A percentile compares a stretch with the other conserved stretches of the same genome.
phyloP scores from a whole-genome alignment of 2,329 filamentous ascomycete species.

The Claviceps maximensis region DNA sequence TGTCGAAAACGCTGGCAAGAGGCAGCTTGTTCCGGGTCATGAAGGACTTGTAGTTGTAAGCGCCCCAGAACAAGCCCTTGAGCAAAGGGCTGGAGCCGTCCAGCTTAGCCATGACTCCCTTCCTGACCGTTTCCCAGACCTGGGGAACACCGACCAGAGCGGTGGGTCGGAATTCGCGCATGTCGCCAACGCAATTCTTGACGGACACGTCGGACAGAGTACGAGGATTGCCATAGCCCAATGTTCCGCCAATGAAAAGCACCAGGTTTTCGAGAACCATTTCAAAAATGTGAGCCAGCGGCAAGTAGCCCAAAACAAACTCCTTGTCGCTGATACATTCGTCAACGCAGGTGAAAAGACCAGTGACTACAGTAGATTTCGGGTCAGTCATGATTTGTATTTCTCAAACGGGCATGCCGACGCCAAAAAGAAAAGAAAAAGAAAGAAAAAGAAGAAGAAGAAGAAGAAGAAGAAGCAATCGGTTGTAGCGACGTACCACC shows the following conservation, averaged over 20 bases:
- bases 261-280: slow-evolving; percentile 90
- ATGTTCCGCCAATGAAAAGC: slow-evolving; percentile 75
- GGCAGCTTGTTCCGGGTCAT: slow-evolving; percentile 47
- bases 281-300: slow-evolving; percentile 90
- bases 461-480: too few species aligned
- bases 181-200: slow-evolving; percentile 84
- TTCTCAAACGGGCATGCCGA: background rate
- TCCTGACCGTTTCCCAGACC: slow-evolving; percentile 95
- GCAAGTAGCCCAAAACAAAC: slow-evolving; percentile 76
- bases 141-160: slow-evolving; percentile 90
- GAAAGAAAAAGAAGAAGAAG: too few species aligned
- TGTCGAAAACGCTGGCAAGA: slow-evolving; percentile 58
- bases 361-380: slow-evolving; percentile 44
- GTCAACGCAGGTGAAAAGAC: slow-evolving; percentile 65
- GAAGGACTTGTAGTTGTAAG: slow-evolving; percentile 45
- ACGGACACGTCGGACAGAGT: slow-evolving; percentile 79
- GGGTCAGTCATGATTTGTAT: background rate
- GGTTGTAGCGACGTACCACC: slow-evolving; percentile 34
- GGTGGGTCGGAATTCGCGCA: slow-evolving; percentile 80
- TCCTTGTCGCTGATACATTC: slow-evolving; percentile 68
- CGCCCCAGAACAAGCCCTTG: slow-evolving; percentile 64
- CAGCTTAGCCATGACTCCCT: slow-evolving; percentile 76
- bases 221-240: slow-evolving; percentile 86
- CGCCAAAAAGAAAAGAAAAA: background rate
- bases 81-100: slow-evolving; percentile 56